Conservation (phyloP, 768 basidiomycete species). For the Leccinum olivaceopallidum region DNA sequence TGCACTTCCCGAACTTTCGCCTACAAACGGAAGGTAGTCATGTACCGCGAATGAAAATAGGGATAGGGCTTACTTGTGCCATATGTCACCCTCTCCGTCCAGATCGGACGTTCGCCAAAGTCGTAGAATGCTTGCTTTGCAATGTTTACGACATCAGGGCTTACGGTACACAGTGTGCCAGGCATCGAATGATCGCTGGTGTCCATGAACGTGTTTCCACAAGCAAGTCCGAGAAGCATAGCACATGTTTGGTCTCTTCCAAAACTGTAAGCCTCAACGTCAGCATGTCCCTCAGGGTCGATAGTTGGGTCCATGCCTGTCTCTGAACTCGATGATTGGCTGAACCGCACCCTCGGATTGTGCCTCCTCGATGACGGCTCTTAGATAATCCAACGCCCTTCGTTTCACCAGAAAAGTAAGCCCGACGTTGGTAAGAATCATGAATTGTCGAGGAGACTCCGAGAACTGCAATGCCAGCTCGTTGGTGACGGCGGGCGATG, state of each 20-base stretch:
- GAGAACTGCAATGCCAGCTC: constrained; percentile 85
- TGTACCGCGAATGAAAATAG: not conserved
- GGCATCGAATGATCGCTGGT: constrained; percentile 45
- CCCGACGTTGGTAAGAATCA: constrained; percentile 87
- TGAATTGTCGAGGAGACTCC: constrained; percentile 74
- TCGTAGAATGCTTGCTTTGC: constrained; percentile 89
- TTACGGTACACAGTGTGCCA: constrained; percentile 50
- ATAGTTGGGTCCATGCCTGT: constrained; percentile 51
- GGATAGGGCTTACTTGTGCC: constrained; percentile 56
- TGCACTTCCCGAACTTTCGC: constrained; percentile 69
- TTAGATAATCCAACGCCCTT: constrained; percentile 82
- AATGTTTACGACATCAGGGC: constrained; percentile 62
- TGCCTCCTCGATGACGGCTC: constrained; percentile 78
- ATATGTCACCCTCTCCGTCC: constrained; percentile 76
- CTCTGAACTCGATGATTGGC: constrained; percentile 80
- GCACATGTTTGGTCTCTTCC: constrained; percentile 91
- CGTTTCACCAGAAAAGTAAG: constrained; percentile 79
- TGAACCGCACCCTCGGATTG: constrained; percentile 75
- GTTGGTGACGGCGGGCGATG: constrained; percentile 62
- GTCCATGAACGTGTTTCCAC: constrained; percentile 81
- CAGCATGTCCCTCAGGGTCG: constrained; percentile 1
- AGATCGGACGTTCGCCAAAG: constrained; percentile 80
- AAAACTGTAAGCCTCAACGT: constrained; percentile 52
- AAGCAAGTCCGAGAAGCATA: constrained; percentile 85
- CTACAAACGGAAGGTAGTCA: constrained; percentile 32